These are phyloP conservation scores for Arthrinium puccinioides DNA, from an alignment of 2,329 filamentous ascomycete species.

Conservation along the genomic window DNA sequence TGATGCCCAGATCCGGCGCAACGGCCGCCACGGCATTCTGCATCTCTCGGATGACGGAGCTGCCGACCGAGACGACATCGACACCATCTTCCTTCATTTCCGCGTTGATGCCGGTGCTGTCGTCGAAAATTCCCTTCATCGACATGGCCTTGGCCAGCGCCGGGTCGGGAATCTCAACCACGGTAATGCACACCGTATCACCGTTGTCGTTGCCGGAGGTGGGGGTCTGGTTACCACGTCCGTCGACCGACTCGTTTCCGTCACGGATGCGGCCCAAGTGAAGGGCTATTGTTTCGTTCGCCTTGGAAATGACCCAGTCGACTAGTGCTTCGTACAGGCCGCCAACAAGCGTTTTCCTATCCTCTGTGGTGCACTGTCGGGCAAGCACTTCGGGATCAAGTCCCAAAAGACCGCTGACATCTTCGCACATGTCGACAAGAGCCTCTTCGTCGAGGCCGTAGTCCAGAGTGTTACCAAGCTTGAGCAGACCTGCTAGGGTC, in stretches of 20 bases:
- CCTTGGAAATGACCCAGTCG: slow-evolving; percentile 87
- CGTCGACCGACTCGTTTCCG: slow-evolving; percentile 61
- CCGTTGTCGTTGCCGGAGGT: slow-evolving; percentile 62
- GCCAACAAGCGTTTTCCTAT: slow-evolving; percentile 73
- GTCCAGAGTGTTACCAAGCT: slow-evolving; percentile 84
- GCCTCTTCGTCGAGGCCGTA: slow-evolving; percentile 78
- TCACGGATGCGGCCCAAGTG: slow-evolving; percentile 64
- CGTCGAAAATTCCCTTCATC: slow-evolving; percentile 87
- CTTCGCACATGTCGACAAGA: slow-evolving; percentile 80
- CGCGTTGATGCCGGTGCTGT: slow-evolving; percentile 83
- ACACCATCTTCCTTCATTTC: slow-evolving; percentile 98
- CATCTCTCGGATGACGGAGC: slow-evolving; percentile 83
- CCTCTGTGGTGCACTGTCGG: slow-evolving; percentile 73
- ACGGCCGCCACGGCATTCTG: slow-evolving; percentile 70
- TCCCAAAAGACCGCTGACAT: slow-evolving; percentile 79
- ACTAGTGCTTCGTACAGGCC: slow-evolving; percentile 91
- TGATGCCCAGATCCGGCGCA: slow-evolving; percentile 72
- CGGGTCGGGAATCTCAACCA: slow-evolving; percentile 78
- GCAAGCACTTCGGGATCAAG: slow-evolving; percentile 78
- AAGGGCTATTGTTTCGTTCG: slow-evolving; percentile 73
- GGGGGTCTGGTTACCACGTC: slow-evolving; percentile 54
- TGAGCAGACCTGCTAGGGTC: slow-evolving; percentile 76
- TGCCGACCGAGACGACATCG: slow-evolving; percentile 63
- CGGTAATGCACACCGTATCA: slow-evolving; percentile 82
- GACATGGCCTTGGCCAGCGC: slow-evolving; percentile 80